Conservation (phyloP, 2,329 filamentous ascomycete genomes). For the Botrytis fragariae region DNA sequence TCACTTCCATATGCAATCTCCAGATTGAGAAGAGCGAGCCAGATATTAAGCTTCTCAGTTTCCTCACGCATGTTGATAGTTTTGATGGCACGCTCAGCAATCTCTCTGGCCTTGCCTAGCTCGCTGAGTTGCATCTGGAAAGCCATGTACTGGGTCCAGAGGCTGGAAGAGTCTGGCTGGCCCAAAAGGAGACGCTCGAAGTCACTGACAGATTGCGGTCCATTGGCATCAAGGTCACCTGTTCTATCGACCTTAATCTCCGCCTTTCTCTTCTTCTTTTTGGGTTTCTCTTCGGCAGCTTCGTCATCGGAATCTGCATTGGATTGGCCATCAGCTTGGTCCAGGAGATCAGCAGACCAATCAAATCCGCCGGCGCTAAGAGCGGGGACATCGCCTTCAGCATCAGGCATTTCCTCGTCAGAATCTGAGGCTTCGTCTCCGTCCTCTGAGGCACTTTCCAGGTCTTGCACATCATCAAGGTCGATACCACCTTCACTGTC, state of each 20-base stretch:
- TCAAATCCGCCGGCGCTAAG: slow-evolving; percentile 78
- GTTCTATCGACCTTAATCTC: slow-evolving; percentile 85
- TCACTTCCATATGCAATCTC: slow-evolving; percentile 88
- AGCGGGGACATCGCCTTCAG: slow-evolving; percentile 44
- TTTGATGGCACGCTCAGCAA: slow-evolving; percentile 84
- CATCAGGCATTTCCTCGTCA: slow-evolving; percentile 39
- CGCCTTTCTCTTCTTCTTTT: slow-evolving; percentile 70
- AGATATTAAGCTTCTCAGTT: slow-evolving; percentile 89
- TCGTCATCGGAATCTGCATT: slow-evolving; percentile 48
- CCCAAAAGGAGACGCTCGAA: slow-evolving; percentile 91
- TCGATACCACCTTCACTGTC: slow-evolving; percentile 40
- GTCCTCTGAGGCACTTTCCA: slow-evolving; percentile 39
- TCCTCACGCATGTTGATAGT: slow-evolving; percentile 91
- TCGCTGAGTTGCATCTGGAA: slow-evolving; percentile 94
- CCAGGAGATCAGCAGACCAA: slow-evolving; percentile 74
- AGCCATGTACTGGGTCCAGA: slow-evolving; percentile 99
- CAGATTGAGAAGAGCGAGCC: slow-evolving; percentile 91
- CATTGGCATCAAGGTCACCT: slow-evolving; percentile 83
- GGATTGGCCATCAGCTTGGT: slow-evolving; percentile 45
- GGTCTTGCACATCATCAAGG: slow-evolving; percentile 43
- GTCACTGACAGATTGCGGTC: slow-evolving; percentile 85
- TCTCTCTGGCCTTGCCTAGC: slow-evolving; percentile 79
- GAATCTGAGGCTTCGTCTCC: slow-evolving; percentile 29
- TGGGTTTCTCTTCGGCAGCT: slow-evolving; percentile 44
- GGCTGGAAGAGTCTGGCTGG: slow-evolving; percentile 85